Evolutionary conservation across 164 flowering plant genomes (phyloP).

Genomic region (Sextonia rubra): DNA sequence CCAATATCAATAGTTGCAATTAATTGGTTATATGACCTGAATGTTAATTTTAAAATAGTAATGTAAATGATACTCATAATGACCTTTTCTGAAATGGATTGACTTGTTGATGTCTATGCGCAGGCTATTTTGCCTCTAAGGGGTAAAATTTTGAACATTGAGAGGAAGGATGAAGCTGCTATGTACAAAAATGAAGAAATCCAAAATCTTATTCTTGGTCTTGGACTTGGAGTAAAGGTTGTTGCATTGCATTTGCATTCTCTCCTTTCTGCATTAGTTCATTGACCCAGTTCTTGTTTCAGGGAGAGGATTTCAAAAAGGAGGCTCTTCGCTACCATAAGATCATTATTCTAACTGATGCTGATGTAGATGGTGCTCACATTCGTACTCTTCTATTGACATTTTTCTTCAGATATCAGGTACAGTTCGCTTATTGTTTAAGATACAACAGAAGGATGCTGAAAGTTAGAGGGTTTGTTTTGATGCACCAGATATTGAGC

Average conservation of each 20-base stretch:
- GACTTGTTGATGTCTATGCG: constrained; percentile 5
- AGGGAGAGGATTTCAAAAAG: constrained; percentile 94
- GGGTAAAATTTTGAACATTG: constrained; percentile 92
- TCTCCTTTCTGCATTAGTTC: background rate
- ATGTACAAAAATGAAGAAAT: constrained; percentile 97
- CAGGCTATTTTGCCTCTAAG: constrained; percentile 94
- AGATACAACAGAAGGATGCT: too few relatives aligned
- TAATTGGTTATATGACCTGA: too few relatives aligned
- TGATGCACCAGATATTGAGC: background rate
- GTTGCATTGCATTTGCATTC: background rate
- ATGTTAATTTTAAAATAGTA: too few relatives aligned
- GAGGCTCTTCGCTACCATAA: constrained; percentile 93
- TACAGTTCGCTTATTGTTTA: too few relatives aligned
- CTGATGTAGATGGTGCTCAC: constrained; percentile 99
- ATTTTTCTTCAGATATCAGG: constrained; percentile 99
- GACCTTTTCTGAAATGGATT: background rate
- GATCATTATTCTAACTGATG: constrained; percentile 94
- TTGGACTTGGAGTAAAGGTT: constrained; percentile 98
- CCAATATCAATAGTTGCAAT: background rate
- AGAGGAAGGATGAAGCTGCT: constrained; percentile 87
- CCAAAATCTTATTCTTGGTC: constrained; percentile 83
- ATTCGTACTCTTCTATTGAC: constrained; percentile 90
- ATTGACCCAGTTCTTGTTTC: constrained; percentile 12
- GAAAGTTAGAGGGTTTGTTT: background rate
- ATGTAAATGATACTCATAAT: too few relatives aligned